These are phyloP conservation scores for Sutorius australiensis DNA, from an alignment of 768 basidiomycete genomes.

Conservation along the genomic window DNA sequence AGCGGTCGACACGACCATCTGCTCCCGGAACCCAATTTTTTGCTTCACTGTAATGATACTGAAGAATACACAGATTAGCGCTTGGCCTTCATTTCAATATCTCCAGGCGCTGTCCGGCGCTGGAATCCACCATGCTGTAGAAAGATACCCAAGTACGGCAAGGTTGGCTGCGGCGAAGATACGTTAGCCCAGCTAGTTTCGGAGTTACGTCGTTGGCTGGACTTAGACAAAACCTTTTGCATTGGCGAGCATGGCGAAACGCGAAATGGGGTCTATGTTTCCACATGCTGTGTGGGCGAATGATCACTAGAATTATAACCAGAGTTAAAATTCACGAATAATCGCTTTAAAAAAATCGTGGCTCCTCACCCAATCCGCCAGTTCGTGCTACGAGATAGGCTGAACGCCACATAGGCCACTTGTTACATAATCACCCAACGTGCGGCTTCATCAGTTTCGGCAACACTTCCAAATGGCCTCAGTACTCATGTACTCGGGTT, in stretches of 20 bases:
- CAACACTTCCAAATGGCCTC: slow-evolving; percentile 2
- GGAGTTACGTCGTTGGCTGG: background rate
- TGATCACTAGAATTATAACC: background rate
- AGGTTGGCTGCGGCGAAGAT: background rate
- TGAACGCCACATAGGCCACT: background rate
- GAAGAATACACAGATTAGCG: background rate
- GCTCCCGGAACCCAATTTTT: background rate
- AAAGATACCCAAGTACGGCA: background rate
- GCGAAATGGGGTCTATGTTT: background rate
- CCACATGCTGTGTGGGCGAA: slow-evolving; percentile 1
- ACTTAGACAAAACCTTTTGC: background rate
- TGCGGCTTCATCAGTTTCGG: background rate
- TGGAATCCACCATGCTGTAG: slow-evolving; percentile 26
- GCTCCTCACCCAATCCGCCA: background rate
- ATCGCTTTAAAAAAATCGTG: too few species aligned
- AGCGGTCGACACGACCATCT: background rate
- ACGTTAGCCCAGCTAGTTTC: background rate
- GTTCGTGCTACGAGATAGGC: background rate
- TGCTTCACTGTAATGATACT: background rate
- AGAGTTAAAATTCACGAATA: too few species aligned
- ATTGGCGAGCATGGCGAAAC: background rate
- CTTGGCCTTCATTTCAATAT: background rate
- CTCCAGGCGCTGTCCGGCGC: background rate
- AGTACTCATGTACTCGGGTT: slow-evolving; percentile 3
- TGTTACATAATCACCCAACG: slow-evolving; percentile 14